phyloP scores from a whole-genome alignment of 805 yeast genomes.

The Isabelozyma gotoi region DNA sequence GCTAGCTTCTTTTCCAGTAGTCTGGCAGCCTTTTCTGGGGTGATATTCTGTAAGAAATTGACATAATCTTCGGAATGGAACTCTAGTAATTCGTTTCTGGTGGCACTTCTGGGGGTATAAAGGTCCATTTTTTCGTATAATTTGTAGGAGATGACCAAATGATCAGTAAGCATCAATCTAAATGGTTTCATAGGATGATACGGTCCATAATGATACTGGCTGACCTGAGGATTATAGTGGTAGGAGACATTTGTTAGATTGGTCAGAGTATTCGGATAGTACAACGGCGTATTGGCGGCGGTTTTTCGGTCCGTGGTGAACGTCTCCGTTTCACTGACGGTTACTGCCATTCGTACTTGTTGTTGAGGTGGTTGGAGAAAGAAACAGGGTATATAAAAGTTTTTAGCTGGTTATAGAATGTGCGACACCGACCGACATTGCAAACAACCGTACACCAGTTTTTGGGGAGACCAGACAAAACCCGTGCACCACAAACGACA shows the following conservation, averaged over 20 bases:
- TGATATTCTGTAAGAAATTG: conserved; percentile 68
- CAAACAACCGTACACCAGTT: too few species aligned
- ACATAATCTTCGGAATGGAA: conserved; percentile 90
- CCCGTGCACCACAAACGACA: too few species aligned
- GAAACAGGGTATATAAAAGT: neutral
- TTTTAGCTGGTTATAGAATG: neutral
- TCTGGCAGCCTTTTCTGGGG: conserved; percentile 70
- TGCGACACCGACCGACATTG: too few species aligned
- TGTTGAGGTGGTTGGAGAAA: neutral
- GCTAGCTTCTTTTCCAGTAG: conserved; percentile 57
- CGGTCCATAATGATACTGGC: conserved; percentile 85
- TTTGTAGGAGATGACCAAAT: conserved; percentile 80
- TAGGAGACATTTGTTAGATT: conserved; percentile 71
- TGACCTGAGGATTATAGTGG: conserved; percentile 80
- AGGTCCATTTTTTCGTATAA: conserved; percentile 88
- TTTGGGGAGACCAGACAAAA: too few species aligned
- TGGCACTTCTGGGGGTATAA: conserved; percentile 80
- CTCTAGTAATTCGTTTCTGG: conserved; percentile 71
- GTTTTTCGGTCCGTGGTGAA: conserved; percentile 36
- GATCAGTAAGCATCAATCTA: conserved; percentile 90
- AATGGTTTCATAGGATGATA: conserved; percentile 99
- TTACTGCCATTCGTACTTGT: conserved; percentile 6
- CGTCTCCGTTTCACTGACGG: conserved; percentile 22
- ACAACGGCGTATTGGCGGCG: conserved; percentile 29
- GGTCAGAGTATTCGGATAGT: conserved; percentile 16